Conservation (phyloP, 768 basidiomycete species). For the Hemileccinum rubropunctum region DNA sequence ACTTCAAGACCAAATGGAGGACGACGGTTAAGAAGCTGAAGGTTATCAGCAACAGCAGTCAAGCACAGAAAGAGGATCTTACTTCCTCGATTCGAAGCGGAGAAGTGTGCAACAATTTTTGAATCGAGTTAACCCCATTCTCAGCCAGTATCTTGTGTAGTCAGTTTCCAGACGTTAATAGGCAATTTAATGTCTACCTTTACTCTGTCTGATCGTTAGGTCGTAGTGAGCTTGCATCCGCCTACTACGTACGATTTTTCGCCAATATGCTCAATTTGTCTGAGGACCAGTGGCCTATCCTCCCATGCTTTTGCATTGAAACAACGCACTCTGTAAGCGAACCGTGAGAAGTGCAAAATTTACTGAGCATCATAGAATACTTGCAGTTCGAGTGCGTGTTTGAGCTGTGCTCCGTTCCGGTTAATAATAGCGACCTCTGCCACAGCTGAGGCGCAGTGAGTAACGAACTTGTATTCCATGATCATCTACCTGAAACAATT, state of each 20-base stretch:
- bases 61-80: background rate
- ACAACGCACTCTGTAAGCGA: constrained; percentile 59
- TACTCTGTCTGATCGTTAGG: constrained; percentile 17
- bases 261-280: constrained; percentile 88
- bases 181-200: constrained; percentile 15
- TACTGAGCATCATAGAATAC: constrained; percentile 17
- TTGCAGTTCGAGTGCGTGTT: constrained; percentile 74
- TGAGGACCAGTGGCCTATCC: constrained; percentile 75
- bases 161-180: constrained; percentile 9
- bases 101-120: constrained; percentile 51
- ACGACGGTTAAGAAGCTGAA: constrained; percentile 69
- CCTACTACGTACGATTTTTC: constrained; percentile 73
- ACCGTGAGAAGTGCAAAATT: constrained; percentile 1
- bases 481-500: constrained; percentile 63
- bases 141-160: constrained; percentile 65
- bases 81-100: constrained; percentile 66
- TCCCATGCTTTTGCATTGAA: constrained; percentile 90
- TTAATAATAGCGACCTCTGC: constrained; percentile 73
- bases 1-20: constrained; percentile 74
- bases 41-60: constrained; percentile 3
- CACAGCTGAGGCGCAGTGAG: constrained; percentile 48
- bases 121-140: constrained; percentile 66
- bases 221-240: background rate
- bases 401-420: constrained; percentile 62
- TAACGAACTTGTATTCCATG: background rate